Conservation (phyloP, 495 filamentous ascomycete genomes). For the Zalerion maritima region DNA sequence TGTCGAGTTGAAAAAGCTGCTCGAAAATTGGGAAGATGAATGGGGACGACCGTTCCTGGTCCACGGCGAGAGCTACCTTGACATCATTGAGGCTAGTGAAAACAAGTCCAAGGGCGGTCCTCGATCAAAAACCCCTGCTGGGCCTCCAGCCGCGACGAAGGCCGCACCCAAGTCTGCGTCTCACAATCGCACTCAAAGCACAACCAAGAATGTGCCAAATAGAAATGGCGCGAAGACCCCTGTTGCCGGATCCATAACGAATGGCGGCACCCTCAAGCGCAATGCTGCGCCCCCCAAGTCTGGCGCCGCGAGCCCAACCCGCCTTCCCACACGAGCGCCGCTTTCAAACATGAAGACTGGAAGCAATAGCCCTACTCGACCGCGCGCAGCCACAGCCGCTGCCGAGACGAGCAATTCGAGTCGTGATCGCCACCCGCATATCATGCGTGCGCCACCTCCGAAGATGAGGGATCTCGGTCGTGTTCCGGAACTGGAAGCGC, state of each 20-base stretch:
- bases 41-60: conserved; percentile 87
- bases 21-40: conserved; percentile 88
- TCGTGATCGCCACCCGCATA: conserved; percentile 30
- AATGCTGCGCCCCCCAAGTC: conserved; percentile 5
- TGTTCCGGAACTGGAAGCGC: conserved; percentile 50
- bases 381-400: conserved; percentile 29
- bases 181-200: conserved; percentile 22
- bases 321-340: conserved; percentile 69
- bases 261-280: conserved; percentile 11
- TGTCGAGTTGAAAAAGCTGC: conserved; percentile 57
- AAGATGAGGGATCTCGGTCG: conserved; percentile 74
- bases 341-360: conserved; percentile 68
- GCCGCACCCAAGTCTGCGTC: conserved; percentile 27
- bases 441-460: conserved; percentile 56
- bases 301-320: conserved; percentile 45
- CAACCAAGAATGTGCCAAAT: conserved; percentile 23
- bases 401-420: conserved; percentile 6
- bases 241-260: conserved; percentile 18
- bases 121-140: conserved; percentile 68
- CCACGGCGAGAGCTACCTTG: conserved; percentile 77
- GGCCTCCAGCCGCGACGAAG: conserved; percentile 34
- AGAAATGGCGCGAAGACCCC: conserved; percentile 58
- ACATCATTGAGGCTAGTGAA: conserved; percentile 51
- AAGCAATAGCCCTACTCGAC: conserved; percentile 68
- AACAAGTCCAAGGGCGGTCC: conserved; percentile 47